Evolutionary conservation across 192 early-diverging fungal species (phyloP), one percentile per base, ranked within the genome.

Genomic region (Mortierella claussenii): DNA sequence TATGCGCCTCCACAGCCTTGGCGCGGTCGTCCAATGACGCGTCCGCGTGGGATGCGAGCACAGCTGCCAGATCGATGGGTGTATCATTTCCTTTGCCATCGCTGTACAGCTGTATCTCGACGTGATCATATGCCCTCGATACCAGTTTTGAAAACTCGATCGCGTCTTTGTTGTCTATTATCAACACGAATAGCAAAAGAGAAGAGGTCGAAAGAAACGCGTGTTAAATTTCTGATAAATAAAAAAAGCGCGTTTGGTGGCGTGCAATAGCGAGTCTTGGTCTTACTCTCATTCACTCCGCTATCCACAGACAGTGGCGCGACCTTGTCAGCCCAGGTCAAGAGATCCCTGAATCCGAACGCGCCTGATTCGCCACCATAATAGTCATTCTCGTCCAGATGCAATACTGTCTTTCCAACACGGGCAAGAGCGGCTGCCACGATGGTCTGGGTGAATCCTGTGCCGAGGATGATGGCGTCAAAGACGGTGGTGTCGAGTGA

Each of bases 391-490:
- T 86, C 68, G 69, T 97, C 96, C 21, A 96, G 74, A 67, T 96
- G 95, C 8, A 95, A 83, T 7, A 97, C 93, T 7, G 81, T 80
- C 57, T 85, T 85, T 13, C 89, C 91, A 20, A 71, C 81, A 6
- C 88, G 84, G 11, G 93, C 84, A 20, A 94, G 80, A 17, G 89
- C 87, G 7, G 90, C 92, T 20, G 95, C 94, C 7, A 94, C 58
- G 18, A 97, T 90, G 26, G 93, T 84, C 60, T 97, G 90, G 27
- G 85, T 70, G 32, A 93, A 79, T 9, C 95, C 95, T 8, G 95
- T 97, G 24, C 95, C 95, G 17, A 97, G 81, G n/a, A 97, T 81
- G 40, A 96, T 88, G 49, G 82, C 84, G 44, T 97, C 94, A 79
- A 89, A 95, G 47, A 82, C 62, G 34, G 83, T 85, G 8, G 65